Percentiles rank a stretch among this genome's conserved stretches.
These are phyloP conservation scores for Groenewaldozyma salmanticensis DNA, from an alignment of 805 yeast genomes.

Conservation along the genomic window DNA sequence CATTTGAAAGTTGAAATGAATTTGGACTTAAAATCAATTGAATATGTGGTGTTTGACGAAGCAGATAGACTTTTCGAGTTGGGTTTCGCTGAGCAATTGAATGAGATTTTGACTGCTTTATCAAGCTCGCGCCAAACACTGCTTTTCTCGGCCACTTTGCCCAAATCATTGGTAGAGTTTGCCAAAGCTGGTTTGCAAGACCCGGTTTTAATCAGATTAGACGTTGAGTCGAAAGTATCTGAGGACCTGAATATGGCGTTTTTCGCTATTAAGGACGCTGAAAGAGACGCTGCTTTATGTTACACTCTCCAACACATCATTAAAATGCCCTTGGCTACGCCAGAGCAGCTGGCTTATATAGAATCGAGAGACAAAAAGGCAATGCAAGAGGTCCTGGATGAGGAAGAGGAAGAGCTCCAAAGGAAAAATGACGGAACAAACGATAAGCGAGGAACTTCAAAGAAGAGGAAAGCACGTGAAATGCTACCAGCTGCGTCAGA, in stretches of 20 bases:
- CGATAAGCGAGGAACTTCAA: slow-evolving; percentile 25
- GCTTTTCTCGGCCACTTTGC: slow-evolving; percentile 90
- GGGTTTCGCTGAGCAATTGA: slow-evolving; percentile 91
- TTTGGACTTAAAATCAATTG: slow-evolving; percentile 70
- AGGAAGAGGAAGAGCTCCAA: slow-evolving; percentile 40
- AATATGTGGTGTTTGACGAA: slow-evolving; percentile 91
- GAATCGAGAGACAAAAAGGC: slow-evolving; percentile 20
- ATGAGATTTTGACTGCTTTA: slow-evolving; percentile 74
- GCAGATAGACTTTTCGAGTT: slow-evolving; percentile 94
- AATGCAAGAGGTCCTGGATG: slow-evolving; percentile 35
- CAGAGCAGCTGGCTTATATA: slow-evolving; percentile 52
- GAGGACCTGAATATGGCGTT: slow-evolving; percentile 88
- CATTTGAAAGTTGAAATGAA: slow-evolving; percentile 96
- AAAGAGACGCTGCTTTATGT: slow-evolving; percentile 80
- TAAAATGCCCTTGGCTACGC: slow-evolving; percentile 69
- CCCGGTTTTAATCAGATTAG: slow-evolving; percentile 87
- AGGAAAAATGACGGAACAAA: slow-evolving; percentile 24
- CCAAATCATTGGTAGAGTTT: slow-evolving; percentile 84
- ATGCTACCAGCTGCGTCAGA: slow-evolving; percentile 72
- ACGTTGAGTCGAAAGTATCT: slow-evolving; percentile 83
- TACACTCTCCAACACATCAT: slow-evolving; percentile 75
- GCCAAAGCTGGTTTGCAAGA: slow-evolving; percentile 93
- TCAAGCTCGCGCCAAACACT: slow-evolving; percentile 81
- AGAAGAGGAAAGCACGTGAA: slow-evolving; percentile 25
- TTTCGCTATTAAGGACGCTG: slow-evolving; percentile 67